phyloP scores from a whole-genome alignment of 306 rosid genomes.

The Citrullus colocynthis region DNA sequence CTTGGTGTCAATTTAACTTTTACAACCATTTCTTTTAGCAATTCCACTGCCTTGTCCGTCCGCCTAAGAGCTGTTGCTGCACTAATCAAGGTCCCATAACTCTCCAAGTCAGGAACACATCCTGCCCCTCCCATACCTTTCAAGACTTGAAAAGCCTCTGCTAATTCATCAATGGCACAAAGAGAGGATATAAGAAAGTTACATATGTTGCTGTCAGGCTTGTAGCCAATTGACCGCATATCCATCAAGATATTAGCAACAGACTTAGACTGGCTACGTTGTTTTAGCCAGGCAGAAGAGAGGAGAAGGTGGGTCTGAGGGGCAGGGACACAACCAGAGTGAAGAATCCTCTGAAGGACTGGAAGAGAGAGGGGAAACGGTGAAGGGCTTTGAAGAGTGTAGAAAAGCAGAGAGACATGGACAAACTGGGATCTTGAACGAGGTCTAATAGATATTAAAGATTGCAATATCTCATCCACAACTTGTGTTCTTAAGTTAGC shows the following conservation, averaged over 20 bases:
- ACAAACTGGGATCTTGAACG: slow-evolving; percentile 32
- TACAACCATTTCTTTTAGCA: slow-evolving; percentile 37
- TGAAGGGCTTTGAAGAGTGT: slow-evolving; percentile 44
- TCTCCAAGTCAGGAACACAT: slow-evolving; percentile 56
- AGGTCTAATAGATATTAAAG: slow-evolving; percentile 52
- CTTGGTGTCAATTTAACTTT: slow-evolving; percentile 32
- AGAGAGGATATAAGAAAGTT: slow-evolving; percentile 52
- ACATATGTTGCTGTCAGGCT: slow-evolving; percentile 47
- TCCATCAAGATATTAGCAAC: slow-evolving; percentile 37
- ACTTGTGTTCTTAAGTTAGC: slow-evolving; percentile 26
- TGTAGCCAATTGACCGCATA: slow-evolving; percentile 59
- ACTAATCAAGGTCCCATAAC: slow-evolving; percentile 41
- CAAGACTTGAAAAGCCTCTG: slow-evolving; percentile 35
- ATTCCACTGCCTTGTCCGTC: slow-evolving; percentile 37
- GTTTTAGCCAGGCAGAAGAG: slow-evolving; percentile 51
- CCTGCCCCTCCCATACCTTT: slow-evolving; percentile 66
- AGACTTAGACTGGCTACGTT: slow-evolving; percentile 20
- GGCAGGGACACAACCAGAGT: slow-evolving; percentile 55
- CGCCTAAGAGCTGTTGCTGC: slow-evolving; percentile 43
- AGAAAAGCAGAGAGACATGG: slow-evolving; percentile 41
- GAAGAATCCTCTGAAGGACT: slow-evolving; percentile 37
- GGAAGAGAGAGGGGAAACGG: slow-evolving; percentile 57
- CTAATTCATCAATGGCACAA: slow-evolving; percentile 34
- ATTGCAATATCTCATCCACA: slow-evolving; percentile 65
- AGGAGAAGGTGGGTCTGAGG: slow-evolving; percentile 56